Evolutionary conservation across 306 rosid species (phyloP).

Genomic region (Dryas alaskensis): DNA sequence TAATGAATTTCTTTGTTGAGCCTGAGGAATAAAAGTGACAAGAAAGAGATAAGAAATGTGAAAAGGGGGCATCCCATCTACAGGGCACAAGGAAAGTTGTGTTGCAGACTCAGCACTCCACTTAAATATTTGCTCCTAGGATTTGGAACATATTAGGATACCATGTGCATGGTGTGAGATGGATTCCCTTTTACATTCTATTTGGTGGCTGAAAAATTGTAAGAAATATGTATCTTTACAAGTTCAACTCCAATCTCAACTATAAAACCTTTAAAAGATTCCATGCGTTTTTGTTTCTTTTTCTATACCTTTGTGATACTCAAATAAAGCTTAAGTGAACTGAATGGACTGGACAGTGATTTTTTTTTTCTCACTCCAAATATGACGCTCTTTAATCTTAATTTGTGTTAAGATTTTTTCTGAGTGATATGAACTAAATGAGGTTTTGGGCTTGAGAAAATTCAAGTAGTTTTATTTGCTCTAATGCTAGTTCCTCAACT

Average conservation of each 20-base stretch:
- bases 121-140: background rate
- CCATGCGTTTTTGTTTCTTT: background rate
- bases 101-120: slow-evolving; percentile 9
- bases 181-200: background rate
- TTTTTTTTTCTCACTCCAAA: background rate
- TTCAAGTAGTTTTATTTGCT: background rate
- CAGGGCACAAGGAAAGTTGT: background rate
- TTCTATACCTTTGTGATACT: slow-evolving; percentile 1
- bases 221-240: background rate
- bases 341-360: background rate
- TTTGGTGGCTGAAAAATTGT: background rate
- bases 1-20: background rate
- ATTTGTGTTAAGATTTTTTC: background rate
- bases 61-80: background rate
- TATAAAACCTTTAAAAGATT: background rate
- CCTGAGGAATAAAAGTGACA: slow-evolving; percentile 1
- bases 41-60: background rate
- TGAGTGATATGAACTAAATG: background rate
- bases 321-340: background rate
- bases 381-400: background rate
- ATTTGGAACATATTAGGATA: slow-evolving; percentile 4
- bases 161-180: slow-evolving; percentile 3
- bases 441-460: background rate
- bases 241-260: background rate
- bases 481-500: background rate